These are phyloP conservation scores for Eruca vesicaria DNA, from an alignment of 441 rosid species.

Conservation along the genomic window DNA sequence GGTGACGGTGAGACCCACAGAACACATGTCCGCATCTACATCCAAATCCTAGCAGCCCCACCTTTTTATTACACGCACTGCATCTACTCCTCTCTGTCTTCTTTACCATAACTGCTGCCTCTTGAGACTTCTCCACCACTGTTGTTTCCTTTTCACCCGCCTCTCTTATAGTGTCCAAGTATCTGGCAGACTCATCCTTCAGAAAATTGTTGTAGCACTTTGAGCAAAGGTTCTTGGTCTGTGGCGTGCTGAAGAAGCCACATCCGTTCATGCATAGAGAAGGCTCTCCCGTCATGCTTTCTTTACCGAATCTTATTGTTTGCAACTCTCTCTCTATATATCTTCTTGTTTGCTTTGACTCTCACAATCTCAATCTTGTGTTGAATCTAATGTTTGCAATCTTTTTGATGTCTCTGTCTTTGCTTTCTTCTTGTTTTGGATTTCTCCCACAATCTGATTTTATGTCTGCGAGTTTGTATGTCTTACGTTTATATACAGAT, in stretches of 20 bases:
- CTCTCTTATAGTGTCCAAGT: neutral
- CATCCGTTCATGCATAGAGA: slow-evolving; percentile 24
- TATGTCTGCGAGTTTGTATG: neutral
- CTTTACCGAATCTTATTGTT: neutral
- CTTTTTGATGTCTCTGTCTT: neutral
- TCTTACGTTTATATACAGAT: neutral
- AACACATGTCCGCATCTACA: slow-evolving; percentile 48
- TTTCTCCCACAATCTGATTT: neutral
- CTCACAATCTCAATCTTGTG: neutral
- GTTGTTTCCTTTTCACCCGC: neutral
- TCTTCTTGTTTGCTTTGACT: neutral
- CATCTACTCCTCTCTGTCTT: slow-evolving; percentile 29
- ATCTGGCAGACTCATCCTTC: slow-evolving; percentile 4
- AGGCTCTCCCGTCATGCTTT: slow-evolving; percentile 6
- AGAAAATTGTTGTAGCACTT: slow-evolving; percentile 29
- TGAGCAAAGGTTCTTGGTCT: slow-evolving; percentile 27
- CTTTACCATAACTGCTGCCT: neutral
- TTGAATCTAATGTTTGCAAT: neutral
- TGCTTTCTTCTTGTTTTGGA: neutral
- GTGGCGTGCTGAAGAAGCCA: slow-evolving; percentile 32
- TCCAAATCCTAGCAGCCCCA: slow-evolving; percentile 49
- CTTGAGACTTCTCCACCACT: neutral
- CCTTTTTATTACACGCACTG: slow-evolving; percentile 40
- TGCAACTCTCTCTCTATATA: neutral
- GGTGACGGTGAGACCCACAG: slow-evolving; percentile 46